Base-by-base conservation (phyloP, 768 basidiomycete genomes). In the Collybia sordida region DNA sequence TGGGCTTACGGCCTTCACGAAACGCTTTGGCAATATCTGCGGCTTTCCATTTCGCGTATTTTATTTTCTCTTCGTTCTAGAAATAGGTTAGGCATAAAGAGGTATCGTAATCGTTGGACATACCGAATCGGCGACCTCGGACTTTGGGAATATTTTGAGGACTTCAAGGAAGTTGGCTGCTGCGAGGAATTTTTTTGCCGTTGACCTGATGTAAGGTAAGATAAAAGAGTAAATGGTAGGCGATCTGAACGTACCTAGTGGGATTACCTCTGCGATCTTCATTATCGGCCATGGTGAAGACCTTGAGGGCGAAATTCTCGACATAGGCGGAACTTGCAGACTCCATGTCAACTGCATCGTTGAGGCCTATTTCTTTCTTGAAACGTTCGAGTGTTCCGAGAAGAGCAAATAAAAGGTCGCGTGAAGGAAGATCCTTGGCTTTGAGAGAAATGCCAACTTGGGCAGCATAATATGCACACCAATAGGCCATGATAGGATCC, bases 41-140 rank as follows among this genome's bases (percentile, higher is more conserved):
- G 31, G 96, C 96, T 66, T 98, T 98, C 95, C 97, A 99, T 66
- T 97, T 93, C 3, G 94, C 82, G 69, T 98, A 99, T 49, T 83
- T 85, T 28, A 96, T 82, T 68, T 97, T 98, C 54, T 89, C 89
- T 57, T 85, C 85, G 54, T 83, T 82, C 92, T 96, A 56, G 17
- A 25, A 2, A 7, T 42, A 21, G 24, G 50, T 17, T 50, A 21
- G 49, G 40, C 14, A 44, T 36, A 35, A 25, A 34, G 6, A 38
- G n/a, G n/a, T n/a, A n/a, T n/a, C n/a, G n/a, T n/a, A n/a, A n/a
- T n/a, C n/a, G n/a, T n/a, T 23, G 25, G 21, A 56, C 6, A 21
- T 63, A 86, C 88, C 42, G 81, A 73, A 56, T 85, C 83, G 5
- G 81, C 74, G 28, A 80, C 59, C 42, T 82, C 77, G 6, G 70